phyloP scores from a whole-genome alignment of 1,284 basidiomycete genomes.

The Papiliotrema flavescens region DNA sequence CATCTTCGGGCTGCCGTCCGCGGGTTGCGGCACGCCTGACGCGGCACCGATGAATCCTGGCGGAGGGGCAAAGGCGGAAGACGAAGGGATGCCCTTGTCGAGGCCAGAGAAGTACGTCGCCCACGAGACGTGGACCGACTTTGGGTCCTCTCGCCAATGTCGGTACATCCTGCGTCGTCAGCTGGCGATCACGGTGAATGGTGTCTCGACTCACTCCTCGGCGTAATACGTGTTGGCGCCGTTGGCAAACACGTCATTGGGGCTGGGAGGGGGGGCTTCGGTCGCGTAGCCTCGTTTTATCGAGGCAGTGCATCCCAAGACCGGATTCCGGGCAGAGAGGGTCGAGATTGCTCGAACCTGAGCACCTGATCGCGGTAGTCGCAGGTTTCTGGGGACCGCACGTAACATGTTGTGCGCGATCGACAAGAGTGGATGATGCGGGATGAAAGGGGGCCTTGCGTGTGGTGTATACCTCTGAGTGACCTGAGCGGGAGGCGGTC shows the following conservation, averaged over 20 bases:
- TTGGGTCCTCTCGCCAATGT: constrained; percentile 84
- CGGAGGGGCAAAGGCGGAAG: constrained; percentile 80
- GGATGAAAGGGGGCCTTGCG: neutral
- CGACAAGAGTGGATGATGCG: neutral
- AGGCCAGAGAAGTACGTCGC: constrained; percentile 90
- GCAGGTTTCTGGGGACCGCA: constrained; percentile 1
- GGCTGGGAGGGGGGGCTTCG: constrained; percentile 40
- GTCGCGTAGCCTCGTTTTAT: constrained; percentile 28
- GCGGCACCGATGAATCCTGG: constrained; percentile 58
- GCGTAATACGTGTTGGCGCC: constrained; percentile 92
- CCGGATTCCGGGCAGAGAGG: neutral
- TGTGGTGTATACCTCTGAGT: no score
- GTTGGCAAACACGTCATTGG: constrained; percentile 67
- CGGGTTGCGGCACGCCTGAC: constrained; percentile 58
- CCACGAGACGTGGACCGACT: constrained; percentile 93
- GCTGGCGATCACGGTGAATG: neutral
- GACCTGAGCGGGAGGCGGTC: no score
- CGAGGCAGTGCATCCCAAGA: neutral
- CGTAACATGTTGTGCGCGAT: constrained; percentile 2
- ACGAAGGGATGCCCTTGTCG: constrained; percentile 79
- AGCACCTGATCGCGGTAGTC: neutral
- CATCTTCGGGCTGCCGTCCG: constrained; percentile 78
- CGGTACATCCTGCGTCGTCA: constrained; percentile 68
- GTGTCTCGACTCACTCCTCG: constrained; percentile 59
- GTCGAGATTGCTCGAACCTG: neutral